phyloP scores from a whole-genome alignment of 2,329 filamentous ascomycete genomes.

The Coleophoma eucalyptorum region DNA sequence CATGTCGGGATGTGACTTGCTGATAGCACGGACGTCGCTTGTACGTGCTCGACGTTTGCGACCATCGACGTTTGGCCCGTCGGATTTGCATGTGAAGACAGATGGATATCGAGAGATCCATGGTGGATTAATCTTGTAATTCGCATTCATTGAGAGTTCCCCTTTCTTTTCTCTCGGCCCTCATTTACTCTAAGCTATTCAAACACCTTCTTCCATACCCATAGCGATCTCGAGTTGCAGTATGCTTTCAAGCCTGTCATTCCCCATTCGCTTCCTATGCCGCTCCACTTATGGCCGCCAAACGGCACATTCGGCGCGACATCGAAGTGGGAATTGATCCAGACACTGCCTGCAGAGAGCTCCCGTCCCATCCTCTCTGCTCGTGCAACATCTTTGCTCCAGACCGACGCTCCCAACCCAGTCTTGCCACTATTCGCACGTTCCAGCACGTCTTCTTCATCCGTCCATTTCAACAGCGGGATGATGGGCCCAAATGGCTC shows the following conservation, averaged over 20 bases:
- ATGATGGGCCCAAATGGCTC: constrained; percentile 63
- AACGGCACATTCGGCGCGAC: constrained; percentile 35
- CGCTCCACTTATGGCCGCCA: constrained; percentile 26
- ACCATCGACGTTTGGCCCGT: too few species aligned
- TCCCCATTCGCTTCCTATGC: constrained; percentile 19
- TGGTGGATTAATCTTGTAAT: too few species aligned
- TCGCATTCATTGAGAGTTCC: too few species aligned
- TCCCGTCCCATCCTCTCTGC: constrained; percentile 48
- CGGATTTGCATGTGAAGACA: too few species aligned
- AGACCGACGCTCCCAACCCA: constrained; percentile 55
- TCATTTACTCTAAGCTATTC: too few species aligned
- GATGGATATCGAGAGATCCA: too few species aligned
- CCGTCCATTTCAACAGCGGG: constrained; percentile 55
- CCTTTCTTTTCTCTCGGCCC: too few species aligned
- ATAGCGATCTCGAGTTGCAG: constrained; percentile 9
- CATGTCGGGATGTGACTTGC: too few species aligned
- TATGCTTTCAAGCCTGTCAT: constrained; percentile 7
- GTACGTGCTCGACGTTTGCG: too few species aligned
- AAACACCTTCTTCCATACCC: neutral
- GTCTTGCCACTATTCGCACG: constrained; percentile 48
- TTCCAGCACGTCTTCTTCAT: constrained; percentile 54
- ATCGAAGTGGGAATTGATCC: constrained; percentile 53
- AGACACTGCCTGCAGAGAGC: constrained; percentile 54
- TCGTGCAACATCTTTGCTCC: constrained; percentile 45
- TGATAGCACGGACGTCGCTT: too few species aligned